A percentile compares a stretch with the other conserved stretches of the same genome.
Conservation (phyloP, 352 stramenopile species). For the Phytophthora tubulina region DNA sequence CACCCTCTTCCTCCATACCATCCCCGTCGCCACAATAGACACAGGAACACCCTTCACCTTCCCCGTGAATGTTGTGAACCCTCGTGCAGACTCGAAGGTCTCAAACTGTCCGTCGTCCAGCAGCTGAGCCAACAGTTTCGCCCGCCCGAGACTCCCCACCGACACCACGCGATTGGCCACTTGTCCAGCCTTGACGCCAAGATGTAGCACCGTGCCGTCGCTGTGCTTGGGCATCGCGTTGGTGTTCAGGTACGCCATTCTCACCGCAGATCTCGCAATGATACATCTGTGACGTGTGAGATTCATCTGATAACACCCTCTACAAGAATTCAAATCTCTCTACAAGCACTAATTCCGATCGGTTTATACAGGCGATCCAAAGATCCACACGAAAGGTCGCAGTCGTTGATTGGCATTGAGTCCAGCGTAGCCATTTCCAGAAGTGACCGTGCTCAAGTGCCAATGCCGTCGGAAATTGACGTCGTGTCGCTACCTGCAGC, state of each 20-base stretch:
- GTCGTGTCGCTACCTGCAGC: slow-evolving; percentile 11
- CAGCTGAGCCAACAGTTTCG: slow-evolving; percentile 42
- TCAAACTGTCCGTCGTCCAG: slow-evolving; percentile 42
- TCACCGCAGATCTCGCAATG: background rate
- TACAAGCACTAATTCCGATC: slow-evolving; percentile 24
- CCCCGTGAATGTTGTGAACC: slow-evolving; percentile 74
- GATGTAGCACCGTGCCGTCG: slow-evolving; percentile 56
- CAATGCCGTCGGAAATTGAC: slow-evolving; percentile 4
- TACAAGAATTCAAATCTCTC: slow-evolving; percentile 1
- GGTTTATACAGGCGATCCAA: slow-evolving; percentile 34
- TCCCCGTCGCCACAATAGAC: slow-evolving; percentile 71
- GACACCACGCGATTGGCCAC: slow-evolving; percentile 62
- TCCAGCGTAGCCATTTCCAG: background rate
- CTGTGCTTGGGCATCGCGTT: slow-evolving; percentile 54
- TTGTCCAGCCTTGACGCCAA: slow-evolving; percentile 52
- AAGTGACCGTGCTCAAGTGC: background rate
- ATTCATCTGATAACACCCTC: slow-evolving; percentile 3
- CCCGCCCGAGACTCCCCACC: slow-evolving; percentile 53
- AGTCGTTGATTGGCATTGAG: slow-evolving; percentile 27
- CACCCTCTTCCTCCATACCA: slow-evolving; percentile 37
- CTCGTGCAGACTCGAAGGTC: slow-evolving; percentile 51
- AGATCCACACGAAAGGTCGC: slow-evolving; percentile 56
- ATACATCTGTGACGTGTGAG: slow-evolving; percentile 14
- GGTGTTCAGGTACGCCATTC: slow-evolving; percentile 57
- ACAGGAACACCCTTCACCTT: slow-evolving; percentile 51